These are phyloP conservation scores for Phaeodactylum tricornutum DNA, from an alignment of 108 stramenopile genomes.

Conservation along the genomic window DNA sequence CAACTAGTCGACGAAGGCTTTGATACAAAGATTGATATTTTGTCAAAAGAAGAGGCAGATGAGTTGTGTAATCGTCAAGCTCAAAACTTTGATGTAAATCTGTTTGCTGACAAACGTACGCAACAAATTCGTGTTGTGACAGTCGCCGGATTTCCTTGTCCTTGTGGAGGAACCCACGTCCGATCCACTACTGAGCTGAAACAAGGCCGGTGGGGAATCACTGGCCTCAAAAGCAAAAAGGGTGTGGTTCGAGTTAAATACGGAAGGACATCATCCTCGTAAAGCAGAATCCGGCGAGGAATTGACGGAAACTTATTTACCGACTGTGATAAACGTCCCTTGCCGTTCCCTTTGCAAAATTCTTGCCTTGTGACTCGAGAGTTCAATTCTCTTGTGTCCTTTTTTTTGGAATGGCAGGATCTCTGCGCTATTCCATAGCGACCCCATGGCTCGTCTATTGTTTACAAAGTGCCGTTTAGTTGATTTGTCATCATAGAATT, in stretches of 20 bases:
- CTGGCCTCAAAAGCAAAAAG: conserved; percentile 62
- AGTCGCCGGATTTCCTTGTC: conserved; percentile 62
- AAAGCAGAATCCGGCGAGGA: too few species aligned
- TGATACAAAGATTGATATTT: conserved; percentile 36
- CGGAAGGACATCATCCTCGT: too few species aligned
- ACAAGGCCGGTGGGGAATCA: conserved; percentile 49
- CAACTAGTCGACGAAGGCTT: conserved; percentile 51
- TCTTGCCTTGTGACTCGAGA: too few species aligned
- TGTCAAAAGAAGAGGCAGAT: conserved; percentile 35
- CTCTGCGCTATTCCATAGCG: too few species aligned
- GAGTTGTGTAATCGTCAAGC: conserved; percentile 31
- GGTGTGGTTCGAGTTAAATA: conserved; percentile 63
- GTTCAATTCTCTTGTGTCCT: too few species aligned
- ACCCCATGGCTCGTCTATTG: too few species aligned
- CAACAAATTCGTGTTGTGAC: conserved; percentile 45
- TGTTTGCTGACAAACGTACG: conserved; percentile 2
- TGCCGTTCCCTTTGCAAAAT: too few species aligned
- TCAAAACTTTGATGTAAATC: conserved; percentile 28
- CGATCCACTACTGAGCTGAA: conserved; percentile 38
- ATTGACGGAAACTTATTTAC: too few species aligned
- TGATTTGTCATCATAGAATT: too few species aligned
- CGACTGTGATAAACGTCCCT: too few species aligned
- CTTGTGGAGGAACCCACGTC: conserved; percentile 75
- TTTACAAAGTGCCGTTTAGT: too few species aligned
- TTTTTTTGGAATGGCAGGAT: too few species aligned